Conservation (phyloP, 2,329 filamentous ascomycete species). For the Aspergillus sp. region DNA sequence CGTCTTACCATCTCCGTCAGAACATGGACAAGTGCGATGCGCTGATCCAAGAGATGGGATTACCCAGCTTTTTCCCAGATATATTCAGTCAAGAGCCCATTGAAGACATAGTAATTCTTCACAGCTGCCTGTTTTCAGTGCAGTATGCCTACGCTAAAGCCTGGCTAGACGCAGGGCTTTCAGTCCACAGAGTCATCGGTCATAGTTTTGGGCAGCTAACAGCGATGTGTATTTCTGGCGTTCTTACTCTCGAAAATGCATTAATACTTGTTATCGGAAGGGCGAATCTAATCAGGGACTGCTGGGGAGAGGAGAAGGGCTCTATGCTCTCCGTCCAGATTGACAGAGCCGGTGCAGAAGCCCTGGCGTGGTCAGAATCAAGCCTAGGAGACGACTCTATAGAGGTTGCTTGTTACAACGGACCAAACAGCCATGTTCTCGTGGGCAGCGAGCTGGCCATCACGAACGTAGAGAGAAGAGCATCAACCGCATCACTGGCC, state of each 20-base stretch:
- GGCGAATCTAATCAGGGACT: constrained; percentile 30
- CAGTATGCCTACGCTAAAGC: constrained; percentile 39
- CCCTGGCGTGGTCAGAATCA: neutral
- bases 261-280: constrained; percentile 30
- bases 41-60: constrained; percentile 21
- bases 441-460: constrained; percentile 39
- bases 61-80: constrained; percentile 33
- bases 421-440: constrained; percentile 44
- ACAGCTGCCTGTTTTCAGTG: constrained; percentile 37
- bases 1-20: no score
- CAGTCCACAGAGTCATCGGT: constrained; percentile 35
- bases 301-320: constrained; percentile 36
- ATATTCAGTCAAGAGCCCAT: constrained; percentile 26
- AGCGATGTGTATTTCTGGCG: constrained; percentile 34
- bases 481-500: neutral
- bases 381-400: neutral
- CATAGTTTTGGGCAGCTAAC: constrained; percentile 43
- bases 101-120: constrained; percentile 28
- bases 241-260: constrained; percentile 30
- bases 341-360: constrained; percentile 17
- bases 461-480: constrained; percentile 13
- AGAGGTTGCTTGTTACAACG: constrained; percentile 52
- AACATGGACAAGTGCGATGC: no score
- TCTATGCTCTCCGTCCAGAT: constrained; percentile 32
- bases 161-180: constrained; percentile 42